Evolutionary conservation across 148 eudicot species (phyloP).

Genomic region (Selenicereus undatus): DNA sequence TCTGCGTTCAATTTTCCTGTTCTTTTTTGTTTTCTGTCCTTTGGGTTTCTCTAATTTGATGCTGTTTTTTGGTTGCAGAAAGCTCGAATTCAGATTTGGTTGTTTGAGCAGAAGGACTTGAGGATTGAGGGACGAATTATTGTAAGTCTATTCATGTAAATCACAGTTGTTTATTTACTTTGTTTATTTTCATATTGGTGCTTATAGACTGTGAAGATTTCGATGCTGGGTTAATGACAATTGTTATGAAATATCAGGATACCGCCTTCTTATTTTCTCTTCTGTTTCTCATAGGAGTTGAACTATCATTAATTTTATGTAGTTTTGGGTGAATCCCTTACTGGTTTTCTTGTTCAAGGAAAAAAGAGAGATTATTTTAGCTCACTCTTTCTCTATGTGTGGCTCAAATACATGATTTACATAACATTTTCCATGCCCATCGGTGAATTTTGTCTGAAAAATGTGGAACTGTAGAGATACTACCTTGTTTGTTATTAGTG

Average conservation of each 20-base stretch:
- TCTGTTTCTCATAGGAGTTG: not conserved
- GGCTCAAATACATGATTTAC: no score
- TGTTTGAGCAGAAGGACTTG: conserved; percentile 91
- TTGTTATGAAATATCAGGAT: not conserved
- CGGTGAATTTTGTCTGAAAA: no score
- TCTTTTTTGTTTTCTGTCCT: not conserved
- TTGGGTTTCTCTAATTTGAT: not conserved
- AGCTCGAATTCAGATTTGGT: conserved; percentile 94
- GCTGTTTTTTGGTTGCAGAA: conserved; percentile 38
- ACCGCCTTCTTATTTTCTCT: not conserved
- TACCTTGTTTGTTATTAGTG: no score
- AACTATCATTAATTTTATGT: not conserved
- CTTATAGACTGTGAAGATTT: not conserved
- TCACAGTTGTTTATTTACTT: not conserved
- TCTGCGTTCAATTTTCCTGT: no score
- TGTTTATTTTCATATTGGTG: not conserved
- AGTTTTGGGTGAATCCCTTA: not conserved
- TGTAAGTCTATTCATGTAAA: conserved; percentile 32
- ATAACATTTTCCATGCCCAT: no score
- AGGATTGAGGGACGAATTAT: conserved; percentile 95
- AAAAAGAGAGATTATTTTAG: no score
- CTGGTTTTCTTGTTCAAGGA: no score
- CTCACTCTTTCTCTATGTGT: no score
- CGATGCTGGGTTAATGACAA: not conserved
- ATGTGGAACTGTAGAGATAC: no score